A percentile compares a stretch with the other conserved stretches of the same genome.
phyloP scores from a whole-genome alignment of 306 rosid species.

The Inga oerstediana region DNA sequence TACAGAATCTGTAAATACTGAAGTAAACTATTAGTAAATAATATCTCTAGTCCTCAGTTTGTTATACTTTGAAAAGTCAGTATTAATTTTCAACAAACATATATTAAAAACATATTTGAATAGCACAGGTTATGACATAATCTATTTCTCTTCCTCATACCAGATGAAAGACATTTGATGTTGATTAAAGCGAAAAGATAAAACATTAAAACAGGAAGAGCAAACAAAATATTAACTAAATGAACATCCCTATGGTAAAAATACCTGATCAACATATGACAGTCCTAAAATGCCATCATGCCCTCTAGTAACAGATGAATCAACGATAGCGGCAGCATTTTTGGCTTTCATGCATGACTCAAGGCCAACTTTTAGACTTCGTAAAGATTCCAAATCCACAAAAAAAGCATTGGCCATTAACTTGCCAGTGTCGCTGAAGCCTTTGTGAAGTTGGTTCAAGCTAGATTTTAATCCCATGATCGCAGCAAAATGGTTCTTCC shows the following conservation, averaged over 20 bases:
- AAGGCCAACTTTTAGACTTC: conserved; percentile 65
- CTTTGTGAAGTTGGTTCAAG: conserved; percentile 62
- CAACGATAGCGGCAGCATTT: conserved; percentile 41
- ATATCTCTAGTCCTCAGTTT: conserved; percentile 7
- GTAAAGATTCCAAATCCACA: conserved; percentile 62
- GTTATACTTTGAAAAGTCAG: conserved; percentile 2
- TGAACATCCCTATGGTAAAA: conserved; percentile 19
- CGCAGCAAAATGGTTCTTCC: conserved; percentile 58
- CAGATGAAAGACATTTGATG: conserved; percentile 22
- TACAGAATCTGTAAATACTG: conserved; percentile 5
- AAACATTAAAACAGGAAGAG: conserved; percentile 15
- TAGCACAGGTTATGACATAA: background rate
- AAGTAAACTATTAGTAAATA: conserved; percentile 11
- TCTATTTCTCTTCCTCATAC: conserved; percentile 14
- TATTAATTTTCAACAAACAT: background rate
- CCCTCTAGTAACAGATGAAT: conserved; percentile 41
- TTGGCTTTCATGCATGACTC: conserved; percentile 51
- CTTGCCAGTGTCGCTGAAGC: conserved; percentile 60
- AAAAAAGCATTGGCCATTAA: conserved; percentile 51
- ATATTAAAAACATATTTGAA: conserved; percentile 2
- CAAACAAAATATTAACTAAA: conserved; percentile 16
- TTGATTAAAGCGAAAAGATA: conserved; percentile 11
- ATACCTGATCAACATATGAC: conserved; percentile 65
- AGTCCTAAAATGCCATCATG: conserved; percentile 37
- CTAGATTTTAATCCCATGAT: conserved; percentile 63